Evolutionary conservation across 768 basidiomycete species (phyloP).

Genomic region (Mycena chlorophos): DNA sequence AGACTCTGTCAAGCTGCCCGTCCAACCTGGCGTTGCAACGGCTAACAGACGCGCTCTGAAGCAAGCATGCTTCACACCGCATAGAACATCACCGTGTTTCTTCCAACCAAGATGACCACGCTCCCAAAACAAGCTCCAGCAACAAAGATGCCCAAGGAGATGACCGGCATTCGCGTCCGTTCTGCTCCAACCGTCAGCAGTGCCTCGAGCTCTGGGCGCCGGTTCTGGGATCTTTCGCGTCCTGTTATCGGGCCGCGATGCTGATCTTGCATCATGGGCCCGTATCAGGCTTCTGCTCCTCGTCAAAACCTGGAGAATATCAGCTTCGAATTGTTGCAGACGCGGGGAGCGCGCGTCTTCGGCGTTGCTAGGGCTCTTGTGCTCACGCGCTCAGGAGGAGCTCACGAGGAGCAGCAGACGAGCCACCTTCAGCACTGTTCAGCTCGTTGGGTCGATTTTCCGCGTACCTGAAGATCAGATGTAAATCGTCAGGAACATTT

Average conservation of each 20-base stretch:
- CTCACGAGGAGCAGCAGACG: too few relatives aligned
- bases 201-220: neutral
- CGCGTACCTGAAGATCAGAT: conserved; percentile 12
- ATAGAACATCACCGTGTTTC: neutral
- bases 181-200: conserved; percentile 2
- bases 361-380: conserved; percentile 4
- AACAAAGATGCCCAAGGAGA: neutral
- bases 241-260: neutral
- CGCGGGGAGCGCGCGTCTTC: neutral
- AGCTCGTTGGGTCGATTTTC: neutral
- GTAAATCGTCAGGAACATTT: neutral
- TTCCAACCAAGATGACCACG: neutral
- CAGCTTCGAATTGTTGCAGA: conserved; percentile 18
- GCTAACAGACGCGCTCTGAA: neutral
- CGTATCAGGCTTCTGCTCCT: neutral
- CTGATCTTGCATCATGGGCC: conserved; percentile 2
- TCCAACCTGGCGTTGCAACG: too few relatives aligned
- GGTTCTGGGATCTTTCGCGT: neutral
- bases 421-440: too few relatives aligned
- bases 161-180: neutral
- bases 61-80: neutral
- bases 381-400: neutral
- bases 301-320: conserved; percentile 2
- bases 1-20: neutral
- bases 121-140: neutral